Percentiles rank a stretch among this genome's conserved stretches.
phyloP scores from a whole-genome alignment of 2,329 filamentous ascomycete species.

The Diaporthe citriasiana region DNA sequence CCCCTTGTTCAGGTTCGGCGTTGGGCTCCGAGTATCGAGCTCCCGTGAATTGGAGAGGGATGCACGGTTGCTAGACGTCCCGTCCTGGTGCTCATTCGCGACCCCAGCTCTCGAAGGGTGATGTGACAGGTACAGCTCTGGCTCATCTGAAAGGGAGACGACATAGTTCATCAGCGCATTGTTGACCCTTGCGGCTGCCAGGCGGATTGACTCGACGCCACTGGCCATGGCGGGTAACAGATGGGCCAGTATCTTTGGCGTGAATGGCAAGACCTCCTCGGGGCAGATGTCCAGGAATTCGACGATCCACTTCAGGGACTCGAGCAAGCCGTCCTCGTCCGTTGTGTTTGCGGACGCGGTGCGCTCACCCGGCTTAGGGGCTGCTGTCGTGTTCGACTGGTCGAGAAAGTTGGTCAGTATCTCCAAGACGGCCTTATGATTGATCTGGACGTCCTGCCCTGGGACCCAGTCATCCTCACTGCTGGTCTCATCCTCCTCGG shows the following conservation, averaged over 20 bases:
- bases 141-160: conserved; percentile 86
- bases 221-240: conserved; percentile 95
- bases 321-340: conserved; percentile 94
- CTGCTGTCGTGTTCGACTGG: conserved; percentile 41
- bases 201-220: conserved; percentile 87
- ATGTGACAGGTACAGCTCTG: conserved; percentile 54
- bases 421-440: conserved; percentile 90
- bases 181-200: conserved; percentile 91
- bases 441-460: conserved; percentile 95
- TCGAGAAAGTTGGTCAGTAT: conserved; percentile 93
- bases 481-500: conserved; percentile 71
- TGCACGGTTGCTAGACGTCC: conserved; percentile 62
- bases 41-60: conserved; percentile 69
- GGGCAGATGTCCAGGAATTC: conserved; percentile 97
- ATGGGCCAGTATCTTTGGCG: conserved; percentile 90
- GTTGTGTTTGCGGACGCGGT: conserved; percentile 39
- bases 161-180: conserved; percentile 94
- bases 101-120: conserved; percentile 57
- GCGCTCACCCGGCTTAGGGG: conserved; percentile 34
- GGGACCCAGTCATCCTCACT: conserved; percentile 96
- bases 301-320: conserved; percentile 94
- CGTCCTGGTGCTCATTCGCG: conserved; percentile 61
- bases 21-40: conserved; percentile 65
- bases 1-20: conserved; percentile 62
- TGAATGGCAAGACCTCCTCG: conserved; percentile 95